Percentiles rank a stretch among this genome's conserved stretches.
These are phyloP conservation scores for Thermomyces lanuginosus DNA, from an alignment of 2,329 filamentous ascomycete genomes.

Conservation along the genomic window DNA sequence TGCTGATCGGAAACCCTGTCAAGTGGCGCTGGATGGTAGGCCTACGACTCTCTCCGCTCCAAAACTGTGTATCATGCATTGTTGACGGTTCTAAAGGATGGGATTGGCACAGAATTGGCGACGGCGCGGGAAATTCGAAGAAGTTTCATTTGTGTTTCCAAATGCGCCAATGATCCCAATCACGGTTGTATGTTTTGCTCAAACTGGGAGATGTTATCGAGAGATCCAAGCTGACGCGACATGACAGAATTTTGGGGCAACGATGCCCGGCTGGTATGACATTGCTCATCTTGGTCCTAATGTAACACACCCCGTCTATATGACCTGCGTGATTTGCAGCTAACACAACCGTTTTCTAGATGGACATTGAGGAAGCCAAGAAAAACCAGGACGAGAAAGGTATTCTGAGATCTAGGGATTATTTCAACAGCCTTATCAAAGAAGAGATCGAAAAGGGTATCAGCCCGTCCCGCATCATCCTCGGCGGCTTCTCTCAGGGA, in stretches of 20 bases:
- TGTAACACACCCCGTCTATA: conserved; percentile 17
- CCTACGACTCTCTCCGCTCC: conserved; percentile 1
- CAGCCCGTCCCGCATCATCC: conserved; percentile 62
- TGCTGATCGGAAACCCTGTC: conserved; percentile 3
- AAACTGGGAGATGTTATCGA: background rate
- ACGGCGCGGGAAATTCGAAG: conserved; percentile 58
- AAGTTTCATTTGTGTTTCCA: conserved; percentile 88
- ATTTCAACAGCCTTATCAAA: conserved; percentile 65
- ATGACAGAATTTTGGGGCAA: conserved; percentile 54
- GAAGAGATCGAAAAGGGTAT: conserved; percentile 68
- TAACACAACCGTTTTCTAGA: conserved; percentile 11
- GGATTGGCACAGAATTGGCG: conserved; percentile 78
- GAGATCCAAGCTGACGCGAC: background rate
- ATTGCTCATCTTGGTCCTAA: conserved; percentile 30
- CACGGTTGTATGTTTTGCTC: conserved; percentile 46
- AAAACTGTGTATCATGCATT: conserved; percentile 1
- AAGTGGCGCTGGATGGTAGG: conserved; percentile 35
- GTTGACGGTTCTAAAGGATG: conserved; percentile 34
- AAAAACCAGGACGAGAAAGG: conserved; percentile 43
- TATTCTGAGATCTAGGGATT: conserved; percentile 54
- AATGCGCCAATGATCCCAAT: conserved; percentile 78
- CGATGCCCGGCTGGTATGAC: conserved; percentile 56
- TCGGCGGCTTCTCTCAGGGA: conserved; percentile 54
- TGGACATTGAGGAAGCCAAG: conserved; percentile 26
- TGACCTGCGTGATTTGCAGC: background rate